A percentile compares a stretch with the other conserved stretches of the same genome.
Evolutionary conservation across 306 rosid species (phyloP).

Genomic region (Begonia loranthoides): DNA sequence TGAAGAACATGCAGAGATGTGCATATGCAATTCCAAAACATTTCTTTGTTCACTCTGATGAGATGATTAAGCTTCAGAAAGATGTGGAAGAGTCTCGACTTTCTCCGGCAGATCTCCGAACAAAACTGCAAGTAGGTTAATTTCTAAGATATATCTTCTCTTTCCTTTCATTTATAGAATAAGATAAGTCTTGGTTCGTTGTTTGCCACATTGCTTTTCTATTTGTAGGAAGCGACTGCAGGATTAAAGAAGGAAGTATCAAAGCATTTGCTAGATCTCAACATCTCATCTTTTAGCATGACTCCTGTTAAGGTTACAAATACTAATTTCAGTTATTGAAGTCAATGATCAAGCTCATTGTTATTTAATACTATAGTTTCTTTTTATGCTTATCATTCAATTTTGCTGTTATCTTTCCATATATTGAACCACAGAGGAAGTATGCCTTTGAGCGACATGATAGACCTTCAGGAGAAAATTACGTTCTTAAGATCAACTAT

Average conservation of each 20-base stretch:
- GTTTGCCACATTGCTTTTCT: constrained; percentile 3
- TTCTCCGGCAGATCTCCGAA: constrained; percentile 42
- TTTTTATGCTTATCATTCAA: too few species aligned
- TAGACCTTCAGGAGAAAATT: constrained; percentile 69
- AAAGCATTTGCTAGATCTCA: constrained; percentile 48
- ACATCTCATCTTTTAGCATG: constrained; percentile 66
- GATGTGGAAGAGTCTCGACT: constrained; percentile 43
- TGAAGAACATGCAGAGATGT: constrained; percentile 81
- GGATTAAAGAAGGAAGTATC: constrained; percentile 63
- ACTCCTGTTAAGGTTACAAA: constrained; percentile 73
- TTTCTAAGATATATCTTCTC: not conserved
- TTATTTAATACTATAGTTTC: too few species aligned
- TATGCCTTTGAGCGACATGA: constrained; percentile 84
- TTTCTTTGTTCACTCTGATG: constrained; percentile 35
- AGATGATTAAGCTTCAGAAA: constrained; percentile 49
- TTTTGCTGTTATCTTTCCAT: not conserved
- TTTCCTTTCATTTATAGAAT: constrained; percentile 8
- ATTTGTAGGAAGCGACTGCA: constrained; percentile 47
- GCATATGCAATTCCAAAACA: constrained; percentile 66
- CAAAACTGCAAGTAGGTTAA: constrained; percentile 55
- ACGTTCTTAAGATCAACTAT: constrained; percentile 76
- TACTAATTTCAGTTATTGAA: constrained; percentile 4
- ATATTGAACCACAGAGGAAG: constrained; percentile 47
- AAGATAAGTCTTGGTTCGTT: not conserved
- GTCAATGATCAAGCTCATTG: too few species aligned